A percentile compares a stretch with the other conserved stretches of the same genome.
Conservation (phyloP, 257 asterid genomes). For the Salvia miltiorrhiza region DNA sequence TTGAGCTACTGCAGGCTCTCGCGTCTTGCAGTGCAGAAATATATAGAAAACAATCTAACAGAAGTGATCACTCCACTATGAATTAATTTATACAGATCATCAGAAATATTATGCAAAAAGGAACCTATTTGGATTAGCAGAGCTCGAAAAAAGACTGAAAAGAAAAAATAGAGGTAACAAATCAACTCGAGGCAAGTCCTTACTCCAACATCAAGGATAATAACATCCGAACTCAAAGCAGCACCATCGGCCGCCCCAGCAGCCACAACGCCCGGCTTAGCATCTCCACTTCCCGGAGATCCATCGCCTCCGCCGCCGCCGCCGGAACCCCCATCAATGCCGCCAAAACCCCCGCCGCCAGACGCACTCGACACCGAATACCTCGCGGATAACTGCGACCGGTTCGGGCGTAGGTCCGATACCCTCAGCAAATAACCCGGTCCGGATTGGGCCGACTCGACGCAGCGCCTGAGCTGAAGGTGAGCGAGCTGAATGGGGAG, state of each 20-base stretch:
- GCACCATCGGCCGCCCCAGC: slow-evolving; percentile 52
- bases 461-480: slow-evolving; percentile 34
- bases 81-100: not conserved
- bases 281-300: slow-evolving; percentile 53
- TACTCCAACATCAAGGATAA: slow-evolving; percentile 89
- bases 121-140: not conserved
- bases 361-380: slow-evolving; percentile 61
- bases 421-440: slow-evolving; percentile 27
- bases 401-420: slow-evolving; percentile 21
- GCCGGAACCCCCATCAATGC: slow-evolving; percentile 49
- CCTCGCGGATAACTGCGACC: slow-evolving; percentile 41
- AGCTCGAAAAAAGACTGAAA: not conserved
- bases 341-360: slow-evolving; percentile 71
- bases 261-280: slow-evolving; percentile 46
- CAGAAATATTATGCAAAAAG: not conserved
- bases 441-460: slow-evolving; percentile 31
- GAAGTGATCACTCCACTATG: not conserved
- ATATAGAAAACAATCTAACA: not conserved
- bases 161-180: not conserved
- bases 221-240: slow-evolving; percentile 70
- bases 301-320: slow-evolving; percentile 54
- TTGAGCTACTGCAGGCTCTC: not conserved
- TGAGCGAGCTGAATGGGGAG: slow-evolving; percentile 40
- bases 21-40: not conserved
- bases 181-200: slow-evolving; percentile 23